phyloP scores from a whole-genome alignment of 305 asterid species.

The Lippia alba region DNA sequence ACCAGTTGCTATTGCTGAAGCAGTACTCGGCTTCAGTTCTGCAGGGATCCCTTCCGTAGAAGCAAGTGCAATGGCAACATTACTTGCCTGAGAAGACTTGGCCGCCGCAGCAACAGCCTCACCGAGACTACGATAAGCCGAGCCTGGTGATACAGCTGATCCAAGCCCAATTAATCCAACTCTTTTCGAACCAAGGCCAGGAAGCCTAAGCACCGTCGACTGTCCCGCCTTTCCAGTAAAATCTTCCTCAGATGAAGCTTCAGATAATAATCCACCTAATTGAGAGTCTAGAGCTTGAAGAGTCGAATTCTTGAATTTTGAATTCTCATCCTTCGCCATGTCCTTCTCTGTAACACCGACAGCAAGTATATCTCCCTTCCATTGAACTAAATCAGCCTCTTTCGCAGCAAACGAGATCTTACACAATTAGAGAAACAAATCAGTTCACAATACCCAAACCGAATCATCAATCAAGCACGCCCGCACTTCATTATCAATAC shows the following conservation, averaged over 20 bases:
- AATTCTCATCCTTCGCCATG: conserved; percentile 59
- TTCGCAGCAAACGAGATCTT: conserved; percentile 81
- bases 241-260: conserved; percentile 63
- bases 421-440: conserved; percentile 26
- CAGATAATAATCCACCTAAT: conserved; percentile 59
- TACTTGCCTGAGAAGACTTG: conserved; percentile 60
- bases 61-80: conserved; percentile 64
- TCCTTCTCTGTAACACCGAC: conserved; percentile 77
- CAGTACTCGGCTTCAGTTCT: conserved; percentile 56
- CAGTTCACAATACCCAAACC: not conserved
- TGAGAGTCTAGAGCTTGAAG: conserved; percentile 60
- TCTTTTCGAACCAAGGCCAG: conserved; percentile 62
- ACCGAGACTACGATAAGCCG: conserved; percentile 60
- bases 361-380: conserved; percentile 91
- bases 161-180: conserved; percentile 69
- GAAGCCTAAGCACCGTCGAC: conserved; percentile 57
- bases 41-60: conserved; percentile 52
- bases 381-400: conserved; percentile 77
- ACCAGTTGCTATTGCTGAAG: conserved; percentile 86
- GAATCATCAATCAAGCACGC: not conserved
- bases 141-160: conserved; percentile 40
- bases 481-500: not conserved
- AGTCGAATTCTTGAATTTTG: conserved; percentile 54
- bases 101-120: conserved; percentile 71
- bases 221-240: conserved; percentile 75